These are phyloP conservation scores for Lagerstroemia speciosa DNA, from an alignment of 345 rosid species.

Conservation along the genomic window DNA sequence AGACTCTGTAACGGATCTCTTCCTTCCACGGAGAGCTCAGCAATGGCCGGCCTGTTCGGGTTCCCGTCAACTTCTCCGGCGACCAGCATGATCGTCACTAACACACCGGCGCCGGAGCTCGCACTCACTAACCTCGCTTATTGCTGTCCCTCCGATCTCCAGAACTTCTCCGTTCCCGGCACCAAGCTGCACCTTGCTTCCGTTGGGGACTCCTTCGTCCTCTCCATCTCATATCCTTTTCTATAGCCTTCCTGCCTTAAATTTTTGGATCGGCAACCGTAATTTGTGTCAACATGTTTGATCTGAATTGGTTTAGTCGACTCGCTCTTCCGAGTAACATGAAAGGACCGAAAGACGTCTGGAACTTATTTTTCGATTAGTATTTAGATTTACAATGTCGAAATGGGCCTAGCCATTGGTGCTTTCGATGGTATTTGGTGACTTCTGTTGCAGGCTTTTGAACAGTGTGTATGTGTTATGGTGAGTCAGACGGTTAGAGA, in stretches of 20 bases:
- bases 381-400: background rate
- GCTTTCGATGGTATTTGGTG: background rate
- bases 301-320: background rate
- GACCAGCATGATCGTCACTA: constrained; percentile 58
- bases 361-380: background rate
- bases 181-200: constrained; percentile 62
- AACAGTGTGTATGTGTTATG: background rate
- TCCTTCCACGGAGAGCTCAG: background rate
- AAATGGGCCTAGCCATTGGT: background rate
- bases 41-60: constrained; percentile 57
- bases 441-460: background rate
- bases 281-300: background rate
- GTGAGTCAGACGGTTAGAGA: background rate
- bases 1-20: constrained; percentile 1
- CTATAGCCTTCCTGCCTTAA: background rate
- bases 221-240: constrained; percentile 81
- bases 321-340: background rate
- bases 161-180: constrained; percentile 68
- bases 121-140: constrained; percentile 81
- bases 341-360: background rate
- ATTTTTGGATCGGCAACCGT: background rate
- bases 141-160: constrained; percentile 83
- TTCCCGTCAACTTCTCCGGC: constrained; percentile 29
- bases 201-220: constrained; percentile 47
- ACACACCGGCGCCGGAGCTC: constrained; percentile 70